Base-by-base conservation (phyloP, 106 monocot genomes). In the Dendrobium catenatum region DNA sequence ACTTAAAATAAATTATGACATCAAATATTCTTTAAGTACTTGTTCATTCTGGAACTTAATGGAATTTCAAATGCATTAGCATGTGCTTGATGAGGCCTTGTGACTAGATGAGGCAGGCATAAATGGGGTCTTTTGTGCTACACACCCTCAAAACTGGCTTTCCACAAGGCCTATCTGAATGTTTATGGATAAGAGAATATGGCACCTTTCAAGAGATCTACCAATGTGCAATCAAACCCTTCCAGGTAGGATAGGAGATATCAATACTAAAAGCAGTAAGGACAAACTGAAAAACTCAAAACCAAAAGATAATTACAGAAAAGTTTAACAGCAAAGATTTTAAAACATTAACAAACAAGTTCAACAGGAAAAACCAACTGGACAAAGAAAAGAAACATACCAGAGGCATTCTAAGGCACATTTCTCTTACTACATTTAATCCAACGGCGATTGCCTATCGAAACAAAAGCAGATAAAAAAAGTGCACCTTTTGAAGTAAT, bases 391-490 rank as follows among this genome's bases (percentile, higher is more conserved):
- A 75, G 42, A 77, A 70, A 58, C 58, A 59, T 88, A 97, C 97
- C 94, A 97, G 85, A 81, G 97, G 97, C 78, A 97, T 97, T 27
- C 97, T 84, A 66, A 97, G 78, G 79, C 97, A 97, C 44, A 97
- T 92, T 85, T 97, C 94, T 80, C 97, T 84, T 44, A 92, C 90
- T 68, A 84, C 94, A 94, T 97, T 97, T 77, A 97, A 80, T 47
- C 97, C 97, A 82, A 97, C 89, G 79, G 97, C 88, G 84, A 97
- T 97, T 37, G 97, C 94, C 97, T 97, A 68, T 18, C 37, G 82
- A 78, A 80, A 42, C 29, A 79, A 44, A 78, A 7, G 49, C 31
- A 17, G 75, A 81, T 49, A 17, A 40, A 80, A 79, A 22, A 29
- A 19, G 18, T 44, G 13, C 61, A 48, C 20, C 19, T 37, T 15